Base-by-base conservation (phyloP, 2,329 filamentous ascomycete species). In the Cytospora chrysosperma region DNA sequence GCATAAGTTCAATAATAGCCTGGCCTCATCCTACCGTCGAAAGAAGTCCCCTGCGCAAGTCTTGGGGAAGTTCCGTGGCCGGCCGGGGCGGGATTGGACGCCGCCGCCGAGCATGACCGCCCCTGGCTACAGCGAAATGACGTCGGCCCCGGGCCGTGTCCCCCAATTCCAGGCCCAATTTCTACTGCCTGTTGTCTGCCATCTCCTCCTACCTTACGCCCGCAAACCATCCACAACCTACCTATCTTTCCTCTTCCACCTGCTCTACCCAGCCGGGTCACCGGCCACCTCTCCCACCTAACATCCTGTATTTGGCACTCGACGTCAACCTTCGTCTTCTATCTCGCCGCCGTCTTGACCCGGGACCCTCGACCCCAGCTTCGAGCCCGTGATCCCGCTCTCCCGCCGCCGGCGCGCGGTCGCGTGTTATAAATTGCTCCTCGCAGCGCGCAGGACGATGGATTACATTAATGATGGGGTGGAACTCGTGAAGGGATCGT, bases 71-170 rank as follows among this genome's bases (percentile, higher is more conserved):
- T 34, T 34, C 43, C 54, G 47, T 24, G 32, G 17, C 4, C 30
- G 43, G 21, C 59, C 40, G 52, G 59, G 59, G 27, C 56, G 59
- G 56, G 59, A 52, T 56, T 51, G 2, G 43, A 47, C 10, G 43
- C 43, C 9, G n/a, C 43, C 56, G 56, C 26, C 26, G 30, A 50
- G 51, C 53, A 54, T 30, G 2, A 21, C 28, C 34, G 51, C 55
- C 56, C 60, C 55, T 65, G 51, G 43, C 55, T 17, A 15, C 57
- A 64, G 24, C 28, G 17, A 12, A 55, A 65, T 65, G 63, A 65
- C 63, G 63, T 65, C 63, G 60, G n/a, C n/a, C 17, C 30, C 27
- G 15, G 10, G 12, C 50, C 34, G 15, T 34, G n/a, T 34, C 49
- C 52, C 49, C 63, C 60, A 43, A 56, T 8, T 37, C 19, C n/a